phyloP scores from a whole-genome alignment of 306 rosid genomes.

The Alnus rubra region DNA sequence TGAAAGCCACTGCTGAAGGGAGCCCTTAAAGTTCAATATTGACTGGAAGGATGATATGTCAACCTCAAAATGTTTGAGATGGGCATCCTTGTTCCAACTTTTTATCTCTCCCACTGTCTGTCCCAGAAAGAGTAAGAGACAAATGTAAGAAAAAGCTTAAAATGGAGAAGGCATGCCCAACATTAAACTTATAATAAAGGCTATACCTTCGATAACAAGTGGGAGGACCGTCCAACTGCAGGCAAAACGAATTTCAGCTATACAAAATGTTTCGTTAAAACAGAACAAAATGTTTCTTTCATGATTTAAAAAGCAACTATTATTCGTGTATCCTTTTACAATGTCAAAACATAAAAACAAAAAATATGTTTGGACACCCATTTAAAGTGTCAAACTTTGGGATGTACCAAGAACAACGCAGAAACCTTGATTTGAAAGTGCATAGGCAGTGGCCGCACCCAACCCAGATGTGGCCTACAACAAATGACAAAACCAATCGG shows the following conservation, averaged over 20 bases:
- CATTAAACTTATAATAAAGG: constrained; percentile 10
- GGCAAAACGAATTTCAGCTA: constrained; percentile 33
- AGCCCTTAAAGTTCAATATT: constrained; percentile 47
- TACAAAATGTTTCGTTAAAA: constrained; percentile 7
- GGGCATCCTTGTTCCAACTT: constrained; percentile 53
- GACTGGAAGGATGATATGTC: constrained; percentile 69
- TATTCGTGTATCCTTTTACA: not conserved
- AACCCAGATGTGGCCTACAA: constrained; percentile 90
- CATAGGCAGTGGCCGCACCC: constrained; percentile 72
- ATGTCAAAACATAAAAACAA: not conserved
- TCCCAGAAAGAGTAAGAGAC: constrained; percentile 30
- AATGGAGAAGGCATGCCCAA: constrained; percentile 6
- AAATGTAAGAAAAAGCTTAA: not conserved
- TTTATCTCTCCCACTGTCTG: constrained; percentile 68
- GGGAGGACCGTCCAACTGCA: constrained; percentile 84
- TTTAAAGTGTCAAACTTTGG: not conserved
- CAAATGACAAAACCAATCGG: constrained; percentile 6
- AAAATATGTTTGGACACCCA: not conserved
- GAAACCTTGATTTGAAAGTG: constrained; percentile 74
- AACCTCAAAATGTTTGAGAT: constrained; percentile 66
- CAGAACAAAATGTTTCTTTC: constrained; percentile 7
- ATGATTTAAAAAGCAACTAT: not conserved
- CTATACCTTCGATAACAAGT: constrained; percentile 58
- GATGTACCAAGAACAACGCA: constrained; percentile 61
- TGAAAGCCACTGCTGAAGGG: constrained; percentile 73